Percentiles rank a stretch among this genome's conserved stretches.
Conservation (phyloP, 225 moss, liverwort and hornwort species). For the Marchantia paleacea region DNA sequence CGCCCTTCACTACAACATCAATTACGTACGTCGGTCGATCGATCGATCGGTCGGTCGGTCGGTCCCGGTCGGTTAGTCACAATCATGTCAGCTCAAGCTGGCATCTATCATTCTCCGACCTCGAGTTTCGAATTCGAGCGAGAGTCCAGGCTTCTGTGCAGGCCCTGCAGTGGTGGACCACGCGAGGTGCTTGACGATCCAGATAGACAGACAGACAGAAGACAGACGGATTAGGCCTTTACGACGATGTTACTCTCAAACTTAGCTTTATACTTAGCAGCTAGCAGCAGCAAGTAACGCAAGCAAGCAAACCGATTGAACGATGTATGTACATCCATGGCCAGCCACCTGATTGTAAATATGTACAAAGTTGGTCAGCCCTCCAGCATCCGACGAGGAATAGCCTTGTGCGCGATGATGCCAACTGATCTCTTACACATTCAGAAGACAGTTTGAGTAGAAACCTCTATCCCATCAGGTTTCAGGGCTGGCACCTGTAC, state of each 20-base stretch:
- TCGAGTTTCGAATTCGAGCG: background rate
- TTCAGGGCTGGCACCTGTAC: slow-evolving; percentile 25
- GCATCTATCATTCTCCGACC: background rate
- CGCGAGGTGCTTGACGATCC: slow-evolving; percentile 42
- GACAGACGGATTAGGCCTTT: background rate
- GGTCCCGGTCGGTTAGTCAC: too few species aligned
- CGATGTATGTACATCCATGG: slow-evolving; percentile 13
- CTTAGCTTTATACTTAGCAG: background rate
- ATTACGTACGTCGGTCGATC: background rate
- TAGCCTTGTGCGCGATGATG: slow-evolving; percentile 46
- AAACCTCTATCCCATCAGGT: slow-evolving; percentile 11
- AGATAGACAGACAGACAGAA: background rate
- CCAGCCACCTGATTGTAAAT: slow-evolving; percentile 40
- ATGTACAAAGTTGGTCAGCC: slow-evolving; percentile 38
- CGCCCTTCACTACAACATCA: background rate
- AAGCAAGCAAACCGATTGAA: background rate
- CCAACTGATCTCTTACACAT: slow-evolving; percentile 32
- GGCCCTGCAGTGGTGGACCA: slow-evolving; percentile 44
- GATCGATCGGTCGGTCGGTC: background rate
- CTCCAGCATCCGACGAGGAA: slow-evolving; percentile 37
- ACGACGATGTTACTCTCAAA: slow-evolving; percentile 10
- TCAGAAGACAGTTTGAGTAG: slow-evolving; percentile 17
- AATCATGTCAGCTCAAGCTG: slow-evolving; percentile 27
- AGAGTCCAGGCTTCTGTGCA: slow-evolving; percentile 45
- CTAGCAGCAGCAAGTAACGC: slow-evolving; percentile 2